A percentile compares a stretch with the other conserved stretches of the same genome.
Evolutionary conservation across 257 asterid species (phyloP).

Genomic region (Paraleonurus japonicus): DNA sequence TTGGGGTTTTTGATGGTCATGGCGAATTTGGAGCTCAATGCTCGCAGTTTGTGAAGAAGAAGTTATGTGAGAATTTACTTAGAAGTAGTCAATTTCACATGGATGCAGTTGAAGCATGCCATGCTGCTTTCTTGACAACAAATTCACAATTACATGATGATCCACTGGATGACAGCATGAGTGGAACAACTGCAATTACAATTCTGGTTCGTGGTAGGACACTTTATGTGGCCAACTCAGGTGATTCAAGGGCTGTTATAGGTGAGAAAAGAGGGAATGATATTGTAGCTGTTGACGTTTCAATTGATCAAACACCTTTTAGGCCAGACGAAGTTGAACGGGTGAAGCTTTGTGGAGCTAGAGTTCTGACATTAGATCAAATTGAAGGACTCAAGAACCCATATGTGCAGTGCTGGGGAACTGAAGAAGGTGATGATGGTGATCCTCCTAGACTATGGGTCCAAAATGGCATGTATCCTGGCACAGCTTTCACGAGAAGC

Average conservation of each 20-base stretch:
- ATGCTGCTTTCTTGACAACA: slow-evolving; percentile 71
- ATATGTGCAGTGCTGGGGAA: slow-evolving; percentile 86
- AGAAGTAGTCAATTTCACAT: slow-evolving; percentile 56
- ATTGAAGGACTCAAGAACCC: slow-evolving; percentile 91
- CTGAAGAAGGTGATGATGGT: slow-evolving; percentile 95
- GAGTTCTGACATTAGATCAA: slow-evolving; percentile 96
- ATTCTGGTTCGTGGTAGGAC: slow-evolving; percentile 73
- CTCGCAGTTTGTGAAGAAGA: slow-evolving; percentile 80
- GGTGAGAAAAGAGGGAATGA: slow-evolving; percentile 72
- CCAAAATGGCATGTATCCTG: slow-evolving; percentile 97
- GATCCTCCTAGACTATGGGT: slow-evolving; percentile 99
- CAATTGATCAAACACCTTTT: slow-evolving; percentile 91
- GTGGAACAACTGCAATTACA: slow-evolving; percentile 94
- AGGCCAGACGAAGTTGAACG: slow-evolving; percentile 84
- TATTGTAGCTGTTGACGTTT: slow-evolving; percentile 79
- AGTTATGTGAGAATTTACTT: slow-evolving; percentile 85
- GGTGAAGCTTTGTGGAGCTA: slow-evolving; percentile 91
- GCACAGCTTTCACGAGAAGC: slow-evolving; percentile 97
- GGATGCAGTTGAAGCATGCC: slow-evolving; percentile 86
- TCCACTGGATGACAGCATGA: slow-evolving; percentile 90
- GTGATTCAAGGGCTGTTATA: slow-evolving; percentile 93
- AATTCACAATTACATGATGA: slow-evolving; percentile 79
- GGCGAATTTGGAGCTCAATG: slow-evolving; percentile 94
- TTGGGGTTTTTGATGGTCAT: slow-evolving; percentile 97
- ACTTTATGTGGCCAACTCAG: slow-evolving; percentile 78